A percentile compares a stretch with the other conserved stretches of the same genome.
Evolutionary conservation across 805 yeast species (phyloP).

Genomic region (Metschnikowia koreensis): DNA sequence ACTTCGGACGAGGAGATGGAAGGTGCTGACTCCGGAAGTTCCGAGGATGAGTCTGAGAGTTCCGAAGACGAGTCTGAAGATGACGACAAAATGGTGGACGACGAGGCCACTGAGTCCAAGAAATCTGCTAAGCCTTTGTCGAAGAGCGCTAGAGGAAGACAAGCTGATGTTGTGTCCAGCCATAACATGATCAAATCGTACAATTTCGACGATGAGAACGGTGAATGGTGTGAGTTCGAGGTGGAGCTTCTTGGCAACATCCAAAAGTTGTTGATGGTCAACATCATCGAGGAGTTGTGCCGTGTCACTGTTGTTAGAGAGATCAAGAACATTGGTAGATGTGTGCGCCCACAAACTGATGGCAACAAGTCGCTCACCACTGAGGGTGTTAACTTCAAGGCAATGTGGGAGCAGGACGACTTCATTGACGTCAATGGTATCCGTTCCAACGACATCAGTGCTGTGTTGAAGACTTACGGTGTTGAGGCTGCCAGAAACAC

Average conservation of each 20-base stretch:
- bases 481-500: constrained; percentile 99
- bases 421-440: constrained; percentile 88
- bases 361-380: constrained; percentile 64
- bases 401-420: constrained; percentile 97
- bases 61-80: constrained; percentile 34
- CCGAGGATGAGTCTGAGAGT: constrained; percentile 22
- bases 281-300: constrained; percentile 90
- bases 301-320: constrained; percentile 90
- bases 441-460: constrained; percentile 87
- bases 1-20: constrained; percentile 67
- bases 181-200: constrained; percentile 74
- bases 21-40: constrained; percentile 30
- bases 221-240: constrained; percentile 91
- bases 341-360: constrained; percentile 72
- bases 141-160: constrained; percentile 76
- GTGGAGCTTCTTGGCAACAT: constrained; percentile 80
- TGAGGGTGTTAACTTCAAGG: constrained; percentile 96
- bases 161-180: constrained; percentile 71
- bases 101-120: constrained; percentile 16
- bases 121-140: constrained; percentile 36
- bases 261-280: constrained; percentile 94
- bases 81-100: constrained; percentile 16
- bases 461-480: constrained; percentile 89
- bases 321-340: constrained; percentile 86
- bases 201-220: constrained; percentile 84